A percentile compares a stretch with the other conserved stretches of the same genome.
These are phyloP conservation scores for Pisolithus thermaeus DNA, from an alignment of 1,284 basidiomycete species.

Conservation along the genomic window DNA sequence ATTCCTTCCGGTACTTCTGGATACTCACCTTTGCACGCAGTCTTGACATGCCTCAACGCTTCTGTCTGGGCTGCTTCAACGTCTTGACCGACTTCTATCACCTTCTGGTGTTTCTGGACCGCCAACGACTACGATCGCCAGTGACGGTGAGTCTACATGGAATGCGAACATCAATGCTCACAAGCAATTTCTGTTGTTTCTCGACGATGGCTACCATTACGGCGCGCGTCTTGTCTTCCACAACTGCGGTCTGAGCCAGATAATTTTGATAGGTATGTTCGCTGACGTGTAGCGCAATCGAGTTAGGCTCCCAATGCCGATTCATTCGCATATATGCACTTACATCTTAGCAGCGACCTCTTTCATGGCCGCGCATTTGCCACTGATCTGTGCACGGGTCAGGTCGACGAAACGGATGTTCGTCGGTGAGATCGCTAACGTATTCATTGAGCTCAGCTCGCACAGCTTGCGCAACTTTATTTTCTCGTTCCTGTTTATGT, in stretches of 20 bases:
- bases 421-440: constrained; percentile 9
- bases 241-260: constrained; percentile 16
- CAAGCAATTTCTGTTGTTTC: constrained; percentile 21
- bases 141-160: not conserved
- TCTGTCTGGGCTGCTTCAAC: constrained; percentile 23
- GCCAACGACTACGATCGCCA: constrained; percentile 17
- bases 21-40: constrained; percentile 19
- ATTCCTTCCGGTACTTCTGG: not conserved
- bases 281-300: constrained; percentile 8
- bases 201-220: constrained; percentile 24
- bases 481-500: constrained; percentile 32
- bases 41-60: constrained; percentile 17
- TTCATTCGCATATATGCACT: constrained; percentile 11
- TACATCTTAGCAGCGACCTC: constrained; percentile 22
- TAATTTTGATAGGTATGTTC: constrained; percentile 24
- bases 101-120: constrained; percentile 23
- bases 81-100: constrained; percentile 15
- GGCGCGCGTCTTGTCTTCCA: constrained; percentile 26
- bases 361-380: constrained; percentile 16
- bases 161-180: constrained; percentile 7
- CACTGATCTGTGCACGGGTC: constrained; percentile 12
- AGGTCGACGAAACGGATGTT: not conserved
- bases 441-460: constrained; percentile 28
- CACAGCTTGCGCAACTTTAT: constrained; percentile 23
- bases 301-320: not conserved